Evolutionary conservation across 805 yeast species (phyloP).

Genomic region (Ogataea pignaliae): DNA sequence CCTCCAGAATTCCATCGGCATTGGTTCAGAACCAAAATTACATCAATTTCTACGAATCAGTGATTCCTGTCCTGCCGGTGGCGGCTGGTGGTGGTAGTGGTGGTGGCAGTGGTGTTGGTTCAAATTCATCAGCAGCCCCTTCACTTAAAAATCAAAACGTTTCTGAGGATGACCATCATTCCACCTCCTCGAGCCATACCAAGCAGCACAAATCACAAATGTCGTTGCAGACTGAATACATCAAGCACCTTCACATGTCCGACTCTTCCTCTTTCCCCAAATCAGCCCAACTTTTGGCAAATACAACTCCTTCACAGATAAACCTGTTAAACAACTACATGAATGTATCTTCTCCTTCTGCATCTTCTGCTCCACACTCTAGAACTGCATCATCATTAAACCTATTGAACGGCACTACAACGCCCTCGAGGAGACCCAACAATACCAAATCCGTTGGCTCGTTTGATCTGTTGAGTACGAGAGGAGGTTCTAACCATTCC

Average conservation of each 20-base stretch:
- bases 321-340: slow-evolving; percentile 25
- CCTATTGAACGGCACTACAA: slow-evolving; percentile 4
- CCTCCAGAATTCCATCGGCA: slow-evolving; percentile 2
- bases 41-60: slow-evolving; percentile 27
- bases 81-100: no score
- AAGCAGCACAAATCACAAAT: slow-evolving; percentile 12
- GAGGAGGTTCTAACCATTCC: slow-evolving; percentile 16
- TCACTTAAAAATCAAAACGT: neutral
- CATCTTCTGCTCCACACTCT: slow-evolving; percentile 8
- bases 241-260: slow-evolving; percentile 24
- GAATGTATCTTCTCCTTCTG: slow-evolving; percentile 5
- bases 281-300: slow-evolving; percentile 19
- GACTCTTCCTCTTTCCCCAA: slow-evolving; percentile 31
- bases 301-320: slow-evolving; percentile 26
- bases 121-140: neutral
- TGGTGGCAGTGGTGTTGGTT: no score
- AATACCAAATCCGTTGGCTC: slow-evolving; percentile 4
- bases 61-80: slow-evolving; percentile 28
- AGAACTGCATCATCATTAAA: slow-evolving; percentile 18
- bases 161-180: slow-evolving; percentile 1
- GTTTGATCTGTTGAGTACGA: slow-evolving; percentile 6
- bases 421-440: neutral
- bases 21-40: slow-evolving; percentile 13
- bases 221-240: slow-evolving; percentile 22
- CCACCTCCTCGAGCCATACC: neutral